Conservation (phyloP, 106 monocot genomes). For the Gastrodia elata region DNA sequence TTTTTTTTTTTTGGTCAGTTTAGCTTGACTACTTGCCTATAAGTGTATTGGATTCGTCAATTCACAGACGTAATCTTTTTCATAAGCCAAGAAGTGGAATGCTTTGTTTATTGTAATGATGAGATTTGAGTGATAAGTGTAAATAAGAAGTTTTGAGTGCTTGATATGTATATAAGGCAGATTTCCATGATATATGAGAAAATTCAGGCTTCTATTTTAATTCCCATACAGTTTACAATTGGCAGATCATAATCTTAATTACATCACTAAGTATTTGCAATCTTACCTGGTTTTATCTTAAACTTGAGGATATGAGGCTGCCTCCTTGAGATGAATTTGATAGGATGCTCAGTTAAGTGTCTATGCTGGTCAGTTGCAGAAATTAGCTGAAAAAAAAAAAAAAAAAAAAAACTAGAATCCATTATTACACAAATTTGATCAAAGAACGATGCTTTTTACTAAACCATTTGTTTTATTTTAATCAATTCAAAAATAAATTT, state of each 20-base stretch:
- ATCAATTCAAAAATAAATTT: too few species aligned
- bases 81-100: background rate
- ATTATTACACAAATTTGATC: too few species aligned
- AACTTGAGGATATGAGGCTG: constrained; percentile 74
- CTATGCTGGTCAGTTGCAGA: constrained; percentile 78
- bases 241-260: background rate
- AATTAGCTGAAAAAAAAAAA: constrained; percentile 72
- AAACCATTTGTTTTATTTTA: too few species aligned
- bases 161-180: too few species aligned
- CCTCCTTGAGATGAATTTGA: constrained; percentile 86
- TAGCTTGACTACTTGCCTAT: too few species aligned
- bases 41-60: too few species aligned
- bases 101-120: too few species aligned
- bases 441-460: too few species aligned
- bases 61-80: background rate
- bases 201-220: background rate
- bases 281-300: constrained; percentile 91
- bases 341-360: constrained; percentile 77
- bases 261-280: background rate
- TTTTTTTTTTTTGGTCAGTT: too few species aligned
- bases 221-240: background rate
- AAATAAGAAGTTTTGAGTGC: too few species aligned
- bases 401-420: constrained; percentile 10
- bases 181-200: too few species aligned
- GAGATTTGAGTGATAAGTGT: too few species aligned